These are phyloP conservation scores for Coniochaeta prunicola DNA, from an alignment of 2,329 filamentous ascomycete species.

Conservation along the genomic window DNA sequence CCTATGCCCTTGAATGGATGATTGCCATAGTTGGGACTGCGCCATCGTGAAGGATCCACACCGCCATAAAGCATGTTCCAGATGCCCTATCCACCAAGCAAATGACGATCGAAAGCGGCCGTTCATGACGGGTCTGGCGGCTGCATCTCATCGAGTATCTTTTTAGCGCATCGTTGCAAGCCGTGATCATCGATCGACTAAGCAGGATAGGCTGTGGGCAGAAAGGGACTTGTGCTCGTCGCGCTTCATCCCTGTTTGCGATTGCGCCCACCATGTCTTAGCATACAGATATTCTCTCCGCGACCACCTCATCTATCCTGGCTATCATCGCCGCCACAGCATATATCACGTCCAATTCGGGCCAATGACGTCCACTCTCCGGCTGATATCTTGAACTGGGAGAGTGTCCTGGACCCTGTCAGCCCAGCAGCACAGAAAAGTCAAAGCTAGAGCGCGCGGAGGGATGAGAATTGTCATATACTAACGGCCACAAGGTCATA, in stretches of 20 bases:
- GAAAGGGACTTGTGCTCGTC: not conserved
- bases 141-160: not conserved
- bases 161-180: not conserved
- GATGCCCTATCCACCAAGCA: not conserved
- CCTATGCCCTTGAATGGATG: not conserved
- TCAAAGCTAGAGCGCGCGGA: no score
- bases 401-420: no score
- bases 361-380: no score
- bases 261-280: no score
- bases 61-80: not conserved
- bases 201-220: not conserved
- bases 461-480: no score
- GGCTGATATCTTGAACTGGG: no score
- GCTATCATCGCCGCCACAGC: no score
- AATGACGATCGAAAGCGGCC: not conserved
- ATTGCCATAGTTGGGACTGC: not conserved
- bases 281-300: not conserved
- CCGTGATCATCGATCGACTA: not conserved
- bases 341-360: no score
- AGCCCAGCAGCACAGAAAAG: not conserved
- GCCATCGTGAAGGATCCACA: not conserved
- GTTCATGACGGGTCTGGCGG: no score
- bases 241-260: not conserved
- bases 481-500: not conserved
- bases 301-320: not conserved